Evolutionary conservation across 225 moss, liverwort and hornwort genomes (phyloP).

Genomic region (Bryum argenteum): DNA sequence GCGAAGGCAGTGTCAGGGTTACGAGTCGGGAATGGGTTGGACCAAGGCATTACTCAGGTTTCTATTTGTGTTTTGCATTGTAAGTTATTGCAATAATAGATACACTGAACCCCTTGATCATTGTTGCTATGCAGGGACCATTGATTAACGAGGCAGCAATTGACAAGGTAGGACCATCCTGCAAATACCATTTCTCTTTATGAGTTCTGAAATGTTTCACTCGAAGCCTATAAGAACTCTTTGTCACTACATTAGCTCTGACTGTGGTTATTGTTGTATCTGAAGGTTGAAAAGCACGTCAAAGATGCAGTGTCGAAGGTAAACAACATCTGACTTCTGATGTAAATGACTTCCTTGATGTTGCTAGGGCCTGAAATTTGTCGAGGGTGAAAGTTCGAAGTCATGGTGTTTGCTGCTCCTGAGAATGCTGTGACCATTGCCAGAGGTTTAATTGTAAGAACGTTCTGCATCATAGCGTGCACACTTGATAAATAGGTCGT

Average conservation of each 20-base stretch:
- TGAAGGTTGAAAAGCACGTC: constrained; percentile 65
- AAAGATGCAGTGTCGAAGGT: constrained; percentile 91
- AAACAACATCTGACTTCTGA: constrained; percentile 24
- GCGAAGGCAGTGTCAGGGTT: constrained; percentile 68
- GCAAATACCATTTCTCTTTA: constrained; percentile 5
- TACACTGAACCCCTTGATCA: not conserved
- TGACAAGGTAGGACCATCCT: constrained; percentile 58
- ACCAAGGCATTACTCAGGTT: constrained; percentile 83
- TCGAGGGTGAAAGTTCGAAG: constrained; percentile 25
- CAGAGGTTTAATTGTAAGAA: constrained; percentile 27
- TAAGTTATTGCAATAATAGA: not conserved
- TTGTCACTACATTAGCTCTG: too few relatives aligned
- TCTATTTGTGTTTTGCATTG: constrained; percentile 9
- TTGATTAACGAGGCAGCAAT: constrained; percentile 80
- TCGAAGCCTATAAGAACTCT: too few relatives aligned
- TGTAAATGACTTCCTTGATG: not conserved
- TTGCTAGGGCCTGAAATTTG: constrained; percentile 23
- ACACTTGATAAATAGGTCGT: not conserved
- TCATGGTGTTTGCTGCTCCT: constrained; percentile 26
- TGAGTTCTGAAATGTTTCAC: not conserved
- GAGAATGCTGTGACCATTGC: constrained; percentile 21
- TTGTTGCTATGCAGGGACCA: constrained; percentile 70
- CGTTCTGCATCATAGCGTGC: not conserved
- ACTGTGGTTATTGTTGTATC: constrained; percentile 24
- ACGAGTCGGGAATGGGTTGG: constrained; percentile 86